Evolutionary conservation across 306 rosid species (phyloP), one percentile per base, ranked within the genome.

Genomic region (Trifolium fragiferum): DNA sequence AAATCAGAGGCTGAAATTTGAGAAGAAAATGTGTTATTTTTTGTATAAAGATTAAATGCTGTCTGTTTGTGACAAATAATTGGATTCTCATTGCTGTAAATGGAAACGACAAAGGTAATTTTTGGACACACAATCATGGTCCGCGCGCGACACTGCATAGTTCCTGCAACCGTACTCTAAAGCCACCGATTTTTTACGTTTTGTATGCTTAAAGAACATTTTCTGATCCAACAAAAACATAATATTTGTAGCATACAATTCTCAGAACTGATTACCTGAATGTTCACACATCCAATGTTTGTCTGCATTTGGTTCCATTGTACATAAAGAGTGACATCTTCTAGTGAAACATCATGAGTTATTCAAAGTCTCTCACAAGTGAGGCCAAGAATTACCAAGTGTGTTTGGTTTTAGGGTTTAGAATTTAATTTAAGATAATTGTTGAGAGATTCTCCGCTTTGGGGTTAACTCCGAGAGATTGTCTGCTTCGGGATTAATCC

Each of bases 1-100:
- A 80, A 80, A 63, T 60, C 84, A 0, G 86, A 76, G 78, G 86
- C 79, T 32, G 88, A 80, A 84, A 78, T 76, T 80, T 86, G 74
- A 86, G 64, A 21, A 20, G 16, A 63, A 23, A 16, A 4, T 27
- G 54, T 27, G 9, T 35, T 67, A 37, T 18, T 63, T 79, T 71
- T 40, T 7, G 11, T 62, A 18, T 19, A 6, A 30, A 30, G 33
- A 30, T 25, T 25, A 18, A 3, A 53, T 76, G 19, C 6, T 63
- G 20, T 63, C 30, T 49, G n/a, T 50, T 7, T 27, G 41, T 14
- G 57, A 20, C 8, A 19, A 43, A 43, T 61, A 8, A 66, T 55
- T 67, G 46, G 44, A 46, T 35, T 74, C 66, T 58, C n/a, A 68
- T 20, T 68, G 53, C 70, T 20, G 44, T 38, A 33, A 77, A 68